Percentiles rank a stretch among this genome's conserved stretches.
phyloP scores from a whole-genome alignment of 441 rosid genomes.

The Isatis lusitanica region DNA sequence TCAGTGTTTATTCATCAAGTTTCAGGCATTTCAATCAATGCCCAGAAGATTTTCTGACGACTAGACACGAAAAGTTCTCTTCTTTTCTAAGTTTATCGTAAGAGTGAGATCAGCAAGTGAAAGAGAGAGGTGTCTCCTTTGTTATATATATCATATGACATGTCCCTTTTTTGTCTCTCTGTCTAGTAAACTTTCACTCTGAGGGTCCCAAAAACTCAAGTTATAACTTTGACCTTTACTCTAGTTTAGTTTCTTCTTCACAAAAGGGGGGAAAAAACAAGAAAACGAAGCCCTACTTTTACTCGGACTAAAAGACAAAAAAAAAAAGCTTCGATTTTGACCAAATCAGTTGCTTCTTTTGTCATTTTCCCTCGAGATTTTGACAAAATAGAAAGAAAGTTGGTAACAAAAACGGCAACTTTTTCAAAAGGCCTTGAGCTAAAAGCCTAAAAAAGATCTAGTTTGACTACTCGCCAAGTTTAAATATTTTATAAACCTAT shows the following conservation, averaged over 20 bases:
- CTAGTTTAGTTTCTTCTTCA: slow-evolving; percentile 4
- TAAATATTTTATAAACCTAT: not conserved
- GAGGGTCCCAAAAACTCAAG: slow-evolving; percentile 1
- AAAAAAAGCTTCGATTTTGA: slow-evolving; percentile 38
- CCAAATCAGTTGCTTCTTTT: slow-evolving; percentile 33
- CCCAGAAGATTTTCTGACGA: slow-evolving; percentile 25
- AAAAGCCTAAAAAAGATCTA: slow-evolving; percentile 33
- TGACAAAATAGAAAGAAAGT: slow-evolving; percentile 27
- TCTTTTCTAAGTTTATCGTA: slow-evolving; percentile 1
- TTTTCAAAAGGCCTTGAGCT: slow-evolving; percentile 22
- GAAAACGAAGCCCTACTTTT: slow-evolving; percentile 32
- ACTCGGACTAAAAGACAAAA: slow-evolving; percentile 14
- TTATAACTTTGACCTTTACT: slow-evolving; percentile 9
- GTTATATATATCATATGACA: slow-evolving; percentile 16
- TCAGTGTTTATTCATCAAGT: slow-evolving; percentile 25
- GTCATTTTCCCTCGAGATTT: slow-evolving; percentile 40
- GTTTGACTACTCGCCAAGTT: slow-evolving; percentile 18
- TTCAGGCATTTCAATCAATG: slow-evolving; percentile 31
- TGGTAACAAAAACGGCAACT: slow-evolving; percentile 7
- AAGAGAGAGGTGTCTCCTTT: slow-evolving; percentile 32
- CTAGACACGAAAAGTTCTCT: slow-evolving; percentile 14
- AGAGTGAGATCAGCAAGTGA: slow-evolving; percentile 31
- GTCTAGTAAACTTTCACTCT: slow-evolving; percentile 6
- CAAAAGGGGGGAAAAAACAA: slow-evolving; percentile 11
- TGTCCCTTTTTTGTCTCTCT: slow-evolving; percentile 38